Evolutionary conservation across 768 basidiomycete species (phyloP).

Genomic region (Udeniomyces megalosporus): DNA sequence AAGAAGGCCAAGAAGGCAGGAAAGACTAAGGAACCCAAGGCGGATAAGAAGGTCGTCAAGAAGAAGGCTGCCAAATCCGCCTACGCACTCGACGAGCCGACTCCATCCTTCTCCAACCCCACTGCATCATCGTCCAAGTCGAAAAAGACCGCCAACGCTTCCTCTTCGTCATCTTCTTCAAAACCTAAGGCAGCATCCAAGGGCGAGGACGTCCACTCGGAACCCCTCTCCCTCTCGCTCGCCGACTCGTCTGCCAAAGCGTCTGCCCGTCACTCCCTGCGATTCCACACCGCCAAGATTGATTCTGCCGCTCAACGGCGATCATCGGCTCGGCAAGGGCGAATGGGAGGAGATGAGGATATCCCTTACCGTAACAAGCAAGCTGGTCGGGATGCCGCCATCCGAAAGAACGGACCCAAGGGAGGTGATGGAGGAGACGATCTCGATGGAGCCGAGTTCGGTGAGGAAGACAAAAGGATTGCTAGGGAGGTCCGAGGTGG

Average conservation of each 20-base stretch:
- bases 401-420: conserved; percentile 43
- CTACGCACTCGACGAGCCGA: conserved; percentile 49
- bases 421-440: conserved; percentile 38
- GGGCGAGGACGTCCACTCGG: conserved; percentile 43
- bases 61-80: conserved; percentile 20
- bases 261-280: conserved; percentile 61
- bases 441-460: conserved; percentile 29
- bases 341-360: conserved; percentile 83
- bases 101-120: conserved; percentile 29
- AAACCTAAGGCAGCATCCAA: neutral
- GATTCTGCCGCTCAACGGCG: conserved; percentile 62
- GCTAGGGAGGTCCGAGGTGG: conserved; percentile 21
- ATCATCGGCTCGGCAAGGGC: conserved; percentile 50
- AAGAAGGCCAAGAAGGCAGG: conserved; percentile 13
- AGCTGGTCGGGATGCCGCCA: conserved; percentile 29
- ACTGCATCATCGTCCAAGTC: conserved; percentile 19
- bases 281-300: conserved; percentile 87
- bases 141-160: conserved; percentile 11
- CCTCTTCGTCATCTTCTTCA: neutral
- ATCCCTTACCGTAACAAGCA: conserved; percentile 68
- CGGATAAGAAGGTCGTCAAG: conserved; percentile 20
- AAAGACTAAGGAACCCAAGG: conserved; percentile 23
- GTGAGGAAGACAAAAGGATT: conserved; percentile 18
- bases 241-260: conserved; percentile 71
- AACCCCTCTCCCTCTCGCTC: conserved; percentile 48